Conservation (phyloP, 2,329 filamentous ascomycete genomes). For the Leptographium radiaticola region DNA sequence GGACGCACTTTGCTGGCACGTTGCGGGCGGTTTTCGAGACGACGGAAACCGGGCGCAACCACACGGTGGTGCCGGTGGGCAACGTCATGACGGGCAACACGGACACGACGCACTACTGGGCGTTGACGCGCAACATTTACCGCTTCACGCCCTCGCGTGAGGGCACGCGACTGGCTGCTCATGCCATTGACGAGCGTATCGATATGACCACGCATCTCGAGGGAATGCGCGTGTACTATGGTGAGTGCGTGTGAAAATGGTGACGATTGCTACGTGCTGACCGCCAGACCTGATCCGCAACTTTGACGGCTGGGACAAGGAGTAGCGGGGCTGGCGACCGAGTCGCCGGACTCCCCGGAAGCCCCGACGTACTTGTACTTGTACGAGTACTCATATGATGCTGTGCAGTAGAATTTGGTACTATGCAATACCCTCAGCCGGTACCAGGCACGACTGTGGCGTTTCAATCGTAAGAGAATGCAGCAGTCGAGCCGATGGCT, state of each 20-base stretch:
- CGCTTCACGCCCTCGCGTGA: conserved; percentile 29
- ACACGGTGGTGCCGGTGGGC: conserved; percentile 35
- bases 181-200: conserved; percentile 26
- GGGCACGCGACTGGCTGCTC: conserved; percentile 20
- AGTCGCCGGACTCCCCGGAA: too few species aligned
- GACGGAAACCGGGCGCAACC: neutral
- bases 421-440: too few species aligned
- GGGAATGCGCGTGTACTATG: conserved; percentile 22
- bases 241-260: neutral
- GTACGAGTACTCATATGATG: too few species aligned
- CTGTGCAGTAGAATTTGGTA: too few species aligned
- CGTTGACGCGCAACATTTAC: conserved; percentile 31
- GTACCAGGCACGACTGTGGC: too few species aligned
- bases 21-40: conserved; percentile 13
- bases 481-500: too few species aligned
- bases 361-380: too few species aligned
- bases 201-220: conserved; percentile 22
- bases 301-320: conserved; percentile 18
- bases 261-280: neutral
- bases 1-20: conserved; percentile 14
- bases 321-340: too few species aligned
- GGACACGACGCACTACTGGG: conserved; percentile 29
- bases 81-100: conserved; percentile 36
- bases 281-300: conserved; percentile 21
- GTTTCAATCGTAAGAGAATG: too few species aligned